Evolutionary conservation across 768 basidiomycete species (phyloP), one percentile per base, ranked within the genome.

Genomic region (Lactarius evosmus): DNA sequence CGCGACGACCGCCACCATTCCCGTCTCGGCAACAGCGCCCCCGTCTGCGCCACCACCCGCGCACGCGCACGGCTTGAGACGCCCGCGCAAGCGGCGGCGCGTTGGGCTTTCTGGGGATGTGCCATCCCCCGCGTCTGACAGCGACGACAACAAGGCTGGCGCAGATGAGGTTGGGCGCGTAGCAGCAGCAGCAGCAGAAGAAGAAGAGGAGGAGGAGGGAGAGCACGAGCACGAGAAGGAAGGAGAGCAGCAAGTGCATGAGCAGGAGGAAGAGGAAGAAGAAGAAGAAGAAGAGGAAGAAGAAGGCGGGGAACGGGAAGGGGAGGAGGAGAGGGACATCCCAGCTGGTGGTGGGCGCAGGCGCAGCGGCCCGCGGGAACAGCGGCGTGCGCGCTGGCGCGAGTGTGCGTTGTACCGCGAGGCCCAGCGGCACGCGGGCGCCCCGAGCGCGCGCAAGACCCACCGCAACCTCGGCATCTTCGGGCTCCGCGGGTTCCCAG

Each of bases 401-500:
- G 61, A 66, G 1, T 67, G 58, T 7, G 67, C 56, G 32, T 73
- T 81, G 32, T 74, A 86, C 73, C 77, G 80, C 32, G 77, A 83
- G 57, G 85, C 85, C 6, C 69, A 79, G 30, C 83, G 84, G 30
- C 80, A 74, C 62, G 76, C 79, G 55, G 73, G 74, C 11, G 75
- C 77, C 49, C 79, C 78, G 16, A 76, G 75, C 22, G 74, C 77
- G 27, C 75, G 83, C 60, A 80, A 82, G 70, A 79, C 82, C 12
- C 78, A 80, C 66, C 78, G 86, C 62, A 79, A 83, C 66, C 74
- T 80, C 46, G 79, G 77, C 17, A 84, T 86, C 9, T 90, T 88
- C 69, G 88, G 88, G 0, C 75, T 77, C 4, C 58, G 34, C 80
- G 83, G 66, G 75, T 87, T n/a, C 83, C 83, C 6, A 68, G 63